phyloP scores from a whole-genome alignment of 805 yeast species.

The Candida boleticola region DNA sequence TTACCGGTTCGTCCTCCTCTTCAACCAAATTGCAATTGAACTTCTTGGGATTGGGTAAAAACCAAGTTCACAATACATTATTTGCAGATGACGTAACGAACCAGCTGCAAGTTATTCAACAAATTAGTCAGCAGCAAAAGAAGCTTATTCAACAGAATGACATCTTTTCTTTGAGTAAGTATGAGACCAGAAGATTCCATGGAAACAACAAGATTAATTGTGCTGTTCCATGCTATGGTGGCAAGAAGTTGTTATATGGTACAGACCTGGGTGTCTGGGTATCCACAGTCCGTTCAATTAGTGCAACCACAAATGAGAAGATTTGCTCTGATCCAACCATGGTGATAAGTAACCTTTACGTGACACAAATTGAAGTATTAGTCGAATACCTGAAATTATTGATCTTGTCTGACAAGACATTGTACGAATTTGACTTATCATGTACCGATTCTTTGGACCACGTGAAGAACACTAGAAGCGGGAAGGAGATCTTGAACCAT shows the following conservation, averaged over 20 bases:
- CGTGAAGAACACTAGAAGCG: conserved; percentile 54
- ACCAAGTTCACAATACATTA: conserved; percentile 52
- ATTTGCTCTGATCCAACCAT: conserved; percentile 71
- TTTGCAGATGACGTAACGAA: conserved; percentile 55
- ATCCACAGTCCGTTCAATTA: conserved; percentile 62
- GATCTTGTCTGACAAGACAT: conserved; percentile 75
- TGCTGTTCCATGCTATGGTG: conserved; percentile 93
- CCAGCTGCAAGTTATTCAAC: conserved; percentile 78
- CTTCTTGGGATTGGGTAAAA: conserved; percentile 51
- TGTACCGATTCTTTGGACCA: conserved; percentile 49
- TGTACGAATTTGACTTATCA: conserved; percentile 70
- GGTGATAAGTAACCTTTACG: conserved; percentile 70
- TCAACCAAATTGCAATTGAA: conserved; percentile 47
- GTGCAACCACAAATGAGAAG: conserved; percentile 46
- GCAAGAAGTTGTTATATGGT: conserved; percentile 84
- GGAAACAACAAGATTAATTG: conserved; percentile 78
- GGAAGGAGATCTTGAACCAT: conserved; percentile 81
- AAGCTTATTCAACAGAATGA: conserved; percentile 70
- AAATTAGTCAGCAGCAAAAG: conserved; percentile 75
- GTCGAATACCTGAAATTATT: conserved; percentile 87
- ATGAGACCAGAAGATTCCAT: conserved; percentile 74
- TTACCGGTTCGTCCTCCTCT: conserved; percentile 23
- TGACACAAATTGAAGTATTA: conserved; percentile 85
- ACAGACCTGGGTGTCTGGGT: conserved; percentile 89
- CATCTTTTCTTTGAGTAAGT: conserved; percentile 72